Evolutionary conservation across 2,329 filamentous ascomycete genomes (phyloP), one percentile per base, ranked within the genome.

Genomic region (Leptodontidium sp.): DNA sequence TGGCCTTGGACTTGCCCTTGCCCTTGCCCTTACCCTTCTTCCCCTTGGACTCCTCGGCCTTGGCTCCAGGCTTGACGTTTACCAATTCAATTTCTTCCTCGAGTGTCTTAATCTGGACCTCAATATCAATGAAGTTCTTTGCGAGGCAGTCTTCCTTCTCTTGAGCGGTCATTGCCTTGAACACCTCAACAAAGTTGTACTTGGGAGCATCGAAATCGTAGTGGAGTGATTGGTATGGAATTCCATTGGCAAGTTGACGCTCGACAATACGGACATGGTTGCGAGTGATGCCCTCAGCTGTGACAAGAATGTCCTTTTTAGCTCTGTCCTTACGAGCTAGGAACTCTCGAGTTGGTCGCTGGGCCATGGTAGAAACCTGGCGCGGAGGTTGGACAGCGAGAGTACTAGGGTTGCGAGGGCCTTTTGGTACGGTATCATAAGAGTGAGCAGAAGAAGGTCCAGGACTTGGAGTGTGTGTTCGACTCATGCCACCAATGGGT

Each of bases 231-330:
- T 65, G 61, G 38, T 69, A 68, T 6, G 59, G 35, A 7, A 57
- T 55, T 29, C 69, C 68, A 35, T 68, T 65, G 8, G 68, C 57
- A 5, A 59, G 61, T 15, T 68, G 59, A 17, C 53, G 12, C 24
- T 73, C 70, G 15, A 50, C 58, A 6, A 71, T 53, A 15, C 63
- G 64, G 26, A 68, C 61, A 35, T 43, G 17, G 50, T 74, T 75
- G 24, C 67, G 69, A 15, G 50, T 50, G n/a, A 71, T 40, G 6
- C 69, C 67, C n/a, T 32, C 17, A n/a, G 61, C 38, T 5, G 50
- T 59, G 45, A 75, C 68, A 26, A 74, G 52, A 47, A 75, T 68
- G 14, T 74, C 72, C 47, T 70, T 70, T 52, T 65, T 70, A 6
- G 52, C 58, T 15, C 67, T 69, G 32, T 71, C 68, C 15, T 66